phyloP scores from a whole-genome alignment of 306 rosid species.

The Dryas drummondii region DNA sequence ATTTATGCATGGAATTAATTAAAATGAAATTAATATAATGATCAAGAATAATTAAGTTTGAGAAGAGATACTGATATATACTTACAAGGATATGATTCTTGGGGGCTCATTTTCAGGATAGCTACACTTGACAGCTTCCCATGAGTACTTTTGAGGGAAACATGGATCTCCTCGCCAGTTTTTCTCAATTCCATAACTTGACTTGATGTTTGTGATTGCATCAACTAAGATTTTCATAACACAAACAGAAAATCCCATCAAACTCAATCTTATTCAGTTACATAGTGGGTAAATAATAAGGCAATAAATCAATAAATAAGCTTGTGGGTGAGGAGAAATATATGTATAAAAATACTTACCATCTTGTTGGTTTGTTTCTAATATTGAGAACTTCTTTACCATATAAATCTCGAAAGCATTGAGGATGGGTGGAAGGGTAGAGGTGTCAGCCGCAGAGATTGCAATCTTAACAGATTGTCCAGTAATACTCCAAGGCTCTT shows the following conservation, averaged over 20 bases:
- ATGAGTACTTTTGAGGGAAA: slow-evolving; percentile 35
- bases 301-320: not conserved
- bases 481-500: not conserved
- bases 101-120: slow-evolving; percentile 18
- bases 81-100: slow-evolving; percentile 57
- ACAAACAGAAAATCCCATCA: not conserved
- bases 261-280: not conserved
- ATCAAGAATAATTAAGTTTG: too few relatives aligned
- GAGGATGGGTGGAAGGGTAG: slow-evolving; percentile 49
- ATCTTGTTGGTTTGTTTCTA: slow-evolving; percentile 19
- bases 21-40: too few relatives aligned
- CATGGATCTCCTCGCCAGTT: slow-evolving; percentile 73
- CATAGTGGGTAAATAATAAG: too few relatives aligned
- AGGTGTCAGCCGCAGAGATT: not conserved
- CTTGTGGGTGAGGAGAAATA: not conserved
- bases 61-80: not conserved
- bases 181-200: slow-evolving; percentile 35
- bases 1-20: too few relatives aligned
- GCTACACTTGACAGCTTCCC: slow-evolving; percentile 59
- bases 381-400: not conserved
- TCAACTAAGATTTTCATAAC: slow-evolving; percentile 33
- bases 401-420: slow-evolving; percentile 44
- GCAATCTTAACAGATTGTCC: not conserved
- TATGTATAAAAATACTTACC: not conserved
- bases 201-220: slow-evolving; percentile 48